phyloP scores from a whole-genome alignment of 2,329 filamentous ascomycete genomes.

The Aspergillus transmontanensis region DNA sequence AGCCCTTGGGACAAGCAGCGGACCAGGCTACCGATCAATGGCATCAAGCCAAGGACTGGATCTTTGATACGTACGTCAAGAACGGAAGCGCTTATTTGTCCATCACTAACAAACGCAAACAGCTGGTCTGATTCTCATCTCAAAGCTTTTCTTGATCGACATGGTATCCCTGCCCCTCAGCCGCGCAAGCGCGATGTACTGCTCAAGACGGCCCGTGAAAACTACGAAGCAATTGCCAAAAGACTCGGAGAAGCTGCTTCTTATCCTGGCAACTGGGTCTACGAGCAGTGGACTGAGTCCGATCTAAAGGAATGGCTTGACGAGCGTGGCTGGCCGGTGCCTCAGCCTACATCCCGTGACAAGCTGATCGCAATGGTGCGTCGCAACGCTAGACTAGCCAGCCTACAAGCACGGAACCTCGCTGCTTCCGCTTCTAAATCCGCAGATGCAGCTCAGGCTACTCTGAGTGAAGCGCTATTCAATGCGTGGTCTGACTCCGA shows the following conservation, averaged over 20 bases:
- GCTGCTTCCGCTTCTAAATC: conserved; percentile 64
- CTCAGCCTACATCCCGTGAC: conserved; percentile 82
- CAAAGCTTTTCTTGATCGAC: conserved; percentile 87
- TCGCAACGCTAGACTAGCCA: conserved; percentile 82
- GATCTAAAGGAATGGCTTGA: conserved; percentile 95
- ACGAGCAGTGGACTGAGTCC: conserved; percentile 86
- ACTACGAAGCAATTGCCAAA: conserved; percentile 77
- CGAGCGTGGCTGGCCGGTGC: conserved; percentile 78
- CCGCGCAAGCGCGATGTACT: conserved; percentile 83
- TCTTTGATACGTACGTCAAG: conserved; percentile 71
- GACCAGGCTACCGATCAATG: conserved; percentile 75
- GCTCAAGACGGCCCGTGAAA: conserved; percentile 74
- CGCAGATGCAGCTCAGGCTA: conserved; percentile 70
- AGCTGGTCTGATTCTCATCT: conserved; percentile 93
- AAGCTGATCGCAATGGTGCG: conserved; percentile 86
- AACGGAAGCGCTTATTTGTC: conserved; percentile 7
- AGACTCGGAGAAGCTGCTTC: conserved; percentile 72
- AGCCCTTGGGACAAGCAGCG: conserved; percentile 74
- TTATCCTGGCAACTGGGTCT: conserved; percentile 97
- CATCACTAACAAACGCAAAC: conserved; percentile 37
- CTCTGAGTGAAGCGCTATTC: conserved; percentile 79
- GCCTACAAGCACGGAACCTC: conserved; percentile 66
- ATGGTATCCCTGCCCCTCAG: conserved; percentile 83
- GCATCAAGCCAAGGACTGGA: conserved; percentile 78
- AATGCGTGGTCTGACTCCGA: conserved; percentile 87